Conservation (phyloP, 2,329 filamentous ascomycete species). For the Claviceps arundinis region DNA sequence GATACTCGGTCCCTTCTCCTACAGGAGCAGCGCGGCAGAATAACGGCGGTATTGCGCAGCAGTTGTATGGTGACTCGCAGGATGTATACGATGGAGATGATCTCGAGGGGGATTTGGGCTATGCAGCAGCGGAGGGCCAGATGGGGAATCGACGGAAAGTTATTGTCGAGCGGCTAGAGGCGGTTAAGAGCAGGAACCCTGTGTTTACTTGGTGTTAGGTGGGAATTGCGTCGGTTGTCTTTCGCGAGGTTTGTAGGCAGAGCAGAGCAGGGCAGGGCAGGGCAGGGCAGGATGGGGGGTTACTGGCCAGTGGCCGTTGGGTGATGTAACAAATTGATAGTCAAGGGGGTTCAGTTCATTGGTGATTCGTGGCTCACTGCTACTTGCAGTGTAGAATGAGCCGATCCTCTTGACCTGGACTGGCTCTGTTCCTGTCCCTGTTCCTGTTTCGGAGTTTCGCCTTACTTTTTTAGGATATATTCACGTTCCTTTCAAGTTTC, state of each 20-base stretch:
- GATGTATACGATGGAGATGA: slow-evolving; percentile 59
- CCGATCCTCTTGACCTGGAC: too few relatives aligned
- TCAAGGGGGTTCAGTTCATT: too few relatives aligned
- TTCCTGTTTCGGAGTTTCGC: too few relatives aligned
- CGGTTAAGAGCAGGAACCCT: slow-evolving; percentile 87
- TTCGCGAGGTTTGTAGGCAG: neutral
- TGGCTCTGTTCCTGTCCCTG: too few relatives aligned
- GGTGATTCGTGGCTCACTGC: too few relatives aligned
- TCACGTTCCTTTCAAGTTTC: too few relatives aligned
- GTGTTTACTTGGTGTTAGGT: slow-evolving; percentile 90
- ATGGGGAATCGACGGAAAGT: slow-evolving; percentile 86
- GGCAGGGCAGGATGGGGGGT: too few relatives aligned
- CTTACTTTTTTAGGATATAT: too few relatives aligned
- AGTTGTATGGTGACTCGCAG: slow-evolving; percentile 36
- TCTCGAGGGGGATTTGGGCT: slow-evolving; percentile 83
- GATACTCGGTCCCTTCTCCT: slow-evolving; percentile 40
- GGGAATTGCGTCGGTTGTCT: neutral
- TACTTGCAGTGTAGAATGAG: too few relatives aligned
- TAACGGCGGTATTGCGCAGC: slow-evolving; percentile 38
- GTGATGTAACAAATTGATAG: too few relatives aligned
- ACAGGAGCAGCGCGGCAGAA: slow-evolving; percentile 29
- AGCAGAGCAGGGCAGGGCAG: too few relatives aligned
- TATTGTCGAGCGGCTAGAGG: slow-evolving; percentile 90
- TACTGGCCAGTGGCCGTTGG: too few relatives aligned
- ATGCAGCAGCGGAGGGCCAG: slow-evolving; percentile 85